phyloP scores from a whole-genome alignment of 2,329 filamentous ascomycete genomes.

The Aspergillus aculeatus region DNA sequence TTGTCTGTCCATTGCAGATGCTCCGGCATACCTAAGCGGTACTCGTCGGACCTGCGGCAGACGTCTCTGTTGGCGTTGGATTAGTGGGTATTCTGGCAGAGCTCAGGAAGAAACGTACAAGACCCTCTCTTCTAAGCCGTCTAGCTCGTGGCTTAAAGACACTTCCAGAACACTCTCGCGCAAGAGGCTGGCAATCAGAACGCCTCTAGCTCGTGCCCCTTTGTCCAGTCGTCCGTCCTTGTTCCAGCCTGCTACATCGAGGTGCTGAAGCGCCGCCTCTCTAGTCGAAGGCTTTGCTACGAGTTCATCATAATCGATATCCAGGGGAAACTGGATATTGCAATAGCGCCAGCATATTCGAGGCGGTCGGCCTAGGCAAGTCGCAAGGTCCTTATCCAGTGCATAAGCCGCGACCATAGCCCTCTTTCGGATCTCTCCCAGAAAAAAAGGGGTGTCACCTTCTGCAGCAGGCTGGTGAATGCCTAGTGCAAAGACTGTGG shows the following conservation, averaged over 20 bases:
- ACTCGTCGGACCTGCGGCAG: conserved; percentile 1
- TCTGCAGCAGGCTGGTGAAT: conserved; percentile 39
- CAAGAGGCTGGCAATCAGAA: conserved; percentile 14
- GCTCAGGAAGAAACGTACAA: neutral
- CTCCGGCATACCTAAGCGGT: neutral
- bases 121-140: conserved; percentile 3
- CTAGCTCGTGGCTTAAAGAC: conserved; percentile 8
- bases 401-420: conserved; percentile 43
- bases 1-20: conserved; percentile 12
- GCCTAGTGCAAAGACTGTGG: conserved; percentile 45
- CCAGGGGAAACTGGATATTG: conserved; percentile 20
- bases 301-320: conserved; percentile 22
- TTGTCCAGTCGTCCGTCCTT: conserved; percentile 13
- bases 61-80: neutral
- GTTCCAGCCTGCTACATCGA: conserved; percentile 26
- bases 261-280: conserved; percentile 10
- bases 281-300: conserved; percentile 13
- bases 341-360: conserved; percentile 43
- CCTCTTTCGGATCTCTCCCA: conserved; percentile 37
- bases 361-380: conserved; percentile 49
- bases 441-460: conserved; percentile 30
- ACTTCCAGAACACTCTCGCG: conserved; percentile 25
- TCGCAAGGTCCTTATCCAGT: conserved; percentile 46
- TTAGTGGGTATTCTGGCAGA: neutral
- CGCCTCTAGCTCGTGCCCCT: conserved; percentile 11